Evolutionary conservation across 768 basidiomycete genomes (phyloP).

Genomic region (Cytidiella melzeri): DNA sequence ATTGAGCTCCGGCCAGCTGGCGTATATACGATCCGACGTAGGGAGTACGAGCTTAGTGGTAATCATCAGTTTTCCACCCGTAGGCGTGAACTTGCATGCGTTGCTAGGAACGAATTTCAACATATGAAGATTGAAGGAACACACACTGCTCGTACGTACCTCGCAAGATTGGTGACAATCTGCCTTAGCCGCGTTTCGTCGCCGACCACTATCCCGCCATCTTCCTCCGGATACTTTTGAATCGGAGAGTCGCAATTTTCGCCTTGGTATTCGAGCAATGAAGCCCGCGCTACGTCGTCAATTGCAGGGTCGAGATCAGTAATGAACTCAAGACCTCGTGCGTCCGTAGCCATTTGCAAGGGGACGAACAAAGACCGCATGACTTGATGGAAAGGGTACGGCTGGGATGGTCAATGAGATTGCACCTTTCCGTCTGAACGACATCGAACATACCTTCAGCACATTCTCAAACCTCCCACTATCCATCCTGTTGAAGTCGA

Average conservation of each 20-base stretch:
- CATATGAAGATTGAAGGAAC: background rate
- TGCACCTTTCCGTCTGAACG: background rate
- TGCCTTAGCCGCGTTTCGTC: conserved; percentile 80
- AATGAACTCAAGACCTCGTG: conserved; percentile 58
- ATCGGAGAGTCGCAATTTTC: conserved; percentile 36
- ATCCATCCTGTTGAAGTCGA: conserved; percentile 86
- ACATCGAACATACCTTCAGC: conserved; percentile 33
- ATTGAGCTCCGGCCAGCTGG: background rate
- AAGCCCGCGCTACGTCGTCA: conserved; percentile 56
- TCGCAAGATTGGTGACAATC: conserved; percentile 79
- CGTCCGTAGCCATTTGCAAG: conserved; percentile 59
- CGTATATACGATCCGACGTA: background rate
- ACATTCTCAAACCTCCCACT: conserved; percentile 77
- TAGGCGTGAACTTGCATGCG: conserved; percentile 74
- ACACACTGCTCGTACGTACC: conserved; percentile 28
- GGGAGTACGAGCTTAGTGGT: conserved; percentile 54
- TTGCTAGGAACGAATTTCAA: conserved; percentile 38
- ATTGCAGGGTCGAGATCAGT: conserved; percentile 64
- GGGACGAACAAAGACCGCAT: conserved; percentile 71
- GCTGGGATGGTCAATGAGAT: conserved; percentile 30
- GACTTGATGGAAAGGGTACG: conserved; percentile 73
- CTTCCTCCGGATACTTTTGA: conserved; percentile 37
- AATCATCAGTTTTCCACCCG: conserved; percentile 62
- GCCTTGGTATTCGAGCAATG: conserved; percentile 56
- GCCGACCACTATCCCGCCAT: conserved; percentile 70